These are phyloP conservation scores for Blastobotrys apis DNA, from an alignment of 1,139 yeast genomes.

Conservation along the genomic window DNA sequence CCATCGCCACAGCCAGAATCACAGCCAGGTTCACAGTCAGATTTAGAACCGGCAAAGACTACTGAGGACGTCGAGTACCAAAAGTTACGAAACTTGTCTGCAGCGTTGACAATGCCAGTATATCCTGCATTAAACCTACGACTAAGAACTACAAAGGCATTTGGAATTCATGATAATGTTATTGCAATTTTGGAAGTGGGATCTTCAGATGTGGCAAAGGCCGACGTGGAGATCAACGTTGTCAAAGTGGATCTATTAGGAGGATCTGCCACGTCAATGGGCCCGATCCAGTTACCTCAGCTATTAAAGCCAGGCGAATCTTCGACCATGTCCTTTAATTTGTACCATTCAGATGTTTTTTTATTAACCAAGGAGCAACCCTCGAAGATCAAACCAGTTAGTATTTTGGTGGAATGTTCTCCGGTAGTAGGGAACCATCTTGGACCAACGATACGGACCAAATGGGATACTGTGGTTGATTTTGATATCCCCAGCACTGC, in stretches of 20 bases:
- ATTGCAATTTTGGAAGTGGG: constrained; percentile 56
- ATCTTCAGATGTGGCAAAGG: constrained; percentile 40
- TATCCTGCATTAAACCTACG: constrained; percentile 51
- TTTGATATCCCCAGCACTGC: constrained; percentile 50
- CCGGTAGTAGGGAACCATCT: constrained; percentile 27
- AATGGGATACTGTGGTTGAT: constrained; percentile 60
- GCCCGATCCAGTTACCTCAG: constrained; percentile 32
- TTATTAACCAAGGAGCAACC: constrained; percentile 17
- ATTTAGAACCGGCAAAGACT: neutral
- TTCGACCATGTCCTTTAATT: constrained; percentile 31
- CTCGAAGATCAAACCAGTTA: constrained; percentile 25
- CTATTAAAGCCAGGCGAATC: constrained; percentile 32
- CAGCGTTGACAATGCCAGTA: constrained; percentile 37
- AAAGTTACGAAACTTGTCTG: constrained; percentile 13
- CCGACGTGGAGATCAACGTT: constrained; percentile 30
- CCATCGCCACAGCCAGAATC: constrained; percentile 2
- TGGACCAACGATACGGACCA: constrained; percentile 44
- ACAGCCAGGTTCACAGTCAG: neutral
- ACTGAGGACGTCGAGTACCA: constrained; percentile 6
- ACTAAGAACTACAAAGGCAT: constrained; percentile 54
- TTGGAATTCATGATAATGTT: constrained; percentile 49
- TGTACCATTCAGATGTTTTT: constrained; percentile 27
- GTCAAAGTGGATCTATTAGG: constrained; percentile 43
- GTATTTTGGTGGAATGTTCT: constrained; percentile 24
- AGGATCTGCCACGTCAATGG: constrained; percentile 41